These are phyloP conservation scores for Clarireedia sp. DNA, from an alignment of 2,329 filamentous ascomycete genomes.

Conservation along the genomic window DNA sequence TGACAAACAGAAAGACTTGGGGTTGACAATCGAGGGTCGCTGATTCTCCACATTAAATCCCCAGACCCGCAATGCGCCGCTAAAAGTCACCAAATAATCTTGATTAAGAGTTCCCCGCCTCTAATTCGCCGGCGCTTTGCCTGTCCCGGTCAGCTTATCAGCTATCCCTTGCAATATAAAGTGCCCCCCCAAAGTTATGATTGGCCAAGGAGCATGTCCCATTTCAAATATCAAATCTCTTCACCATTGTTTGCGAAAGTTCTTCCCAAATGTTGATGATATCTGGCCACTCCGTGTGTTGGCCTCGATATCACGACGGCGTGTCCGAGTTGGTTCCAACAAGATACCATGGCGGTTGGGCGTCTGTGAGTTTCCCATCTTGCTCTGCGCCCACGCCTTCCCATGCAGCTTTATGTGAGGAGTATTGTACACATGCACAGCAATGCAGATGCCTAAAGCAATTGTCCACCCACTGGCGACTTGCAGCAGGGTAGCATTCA, in stretches of 20 bases:
- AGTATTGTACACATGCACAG: not conserved
- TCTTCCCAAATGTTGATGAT: too few species aligned
- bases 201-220: not conserved
- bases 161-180: not conserved
- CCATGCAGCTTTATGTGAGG: too few species aligned
- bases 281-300: too few species aligned
- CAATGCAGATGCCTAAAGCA: conserved; percentile 3
- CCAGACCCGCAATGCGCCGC: not conserved
- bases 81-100: not conserved
- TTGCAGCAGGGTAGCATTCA: not conserved
- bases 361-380: too few species aligned
- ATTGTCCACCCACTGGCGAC: not conserved
- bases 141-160: conserved; percentile 1
- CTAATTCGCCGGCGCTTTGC: not conserved
- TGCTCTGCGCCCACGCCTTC: too few species aligned
- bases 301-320: not conserved
- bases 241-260: too few species aligned
- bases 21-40: too few species aligned
- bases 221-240: not conserved
- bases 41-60: not conserved
- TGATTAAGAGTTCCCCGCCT: not conserved
- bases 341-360: not conserved
- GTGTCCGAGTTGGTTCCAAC: not conserved
- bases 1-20: not conserved
- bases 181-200: not conserved